These are phyloP conservation scores for Myxozyma kluyveri DNA, from an alignment of 805 yeast genomes.

Conservation along the genomic window DNA sequence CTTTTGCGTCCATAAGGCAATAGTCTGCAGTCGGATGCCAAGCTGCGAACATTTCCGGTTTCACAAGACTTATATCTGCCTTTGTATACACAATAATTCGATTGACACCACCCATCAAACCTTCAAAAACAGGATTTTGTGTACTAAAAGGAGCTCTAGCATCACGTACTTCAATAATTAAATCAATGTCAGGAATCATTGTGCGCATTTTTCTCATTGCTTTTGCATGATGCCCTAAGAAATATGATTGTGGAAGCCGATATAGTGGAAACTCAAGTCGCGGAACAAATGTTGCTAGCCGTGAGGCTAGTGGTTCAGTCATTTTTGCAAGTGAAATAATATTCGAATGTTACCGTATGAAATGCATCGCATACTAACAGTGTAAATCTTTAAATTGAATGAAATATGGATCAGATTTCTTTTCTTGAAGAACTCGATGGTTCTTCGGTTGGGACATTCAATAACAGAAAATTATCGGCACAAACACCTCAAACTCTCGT, in stretches of 20 bases:
- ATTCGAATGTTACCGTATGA: too few relatives aligned
- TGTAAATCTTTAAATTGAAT: too few relatives aligned
- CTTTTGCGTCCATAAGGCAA: conserved; percentile 59
- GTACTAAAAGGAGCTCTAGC: conserved; percentile 85
- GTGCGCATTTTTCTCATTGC: conserved; percentile 67
- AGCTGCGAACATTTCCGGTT: conserved; percentile 36
- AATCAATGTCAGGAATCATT: conserved; percentile 74
- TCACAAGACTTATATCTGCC: conserved; percentile 53
- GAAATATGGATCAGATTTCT: too few relatives aligned
- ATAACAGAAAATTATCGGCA: neutral
- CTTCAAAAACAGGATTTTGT: conserved; percentile 73
- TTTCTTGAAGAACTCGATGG: neutral
- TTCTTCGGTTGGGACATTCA: neutral
- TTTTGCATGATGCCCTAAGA: conserved; percentile 86
- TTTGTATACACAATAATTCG: conserved; percentile 75
- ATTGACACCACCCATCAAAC: conserved; percentile 53
- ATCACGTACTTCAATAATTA: conserved; percentile 82
- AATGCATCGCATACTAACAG: too few relatives aligned
- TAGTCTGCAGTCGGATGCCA: conserved; percentile 55
- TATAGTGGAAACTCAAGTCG: conserved; percentile 70
- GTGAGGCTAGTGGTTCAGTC: too few relatives aligned
- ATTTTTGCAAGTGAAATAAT: too few relatives aligned
- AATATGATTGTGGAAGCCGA: conserved; percentile 53
- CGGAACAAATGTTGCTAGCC: too few relatives aligned
- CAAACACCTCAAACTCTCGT: too few relatives aligned